Percentiles rank a stretch among this genome's conserved stretches.
Conservation (phyloP, 805 yeast genomes). For the Cyberlindnera suaveolens region DNA sequence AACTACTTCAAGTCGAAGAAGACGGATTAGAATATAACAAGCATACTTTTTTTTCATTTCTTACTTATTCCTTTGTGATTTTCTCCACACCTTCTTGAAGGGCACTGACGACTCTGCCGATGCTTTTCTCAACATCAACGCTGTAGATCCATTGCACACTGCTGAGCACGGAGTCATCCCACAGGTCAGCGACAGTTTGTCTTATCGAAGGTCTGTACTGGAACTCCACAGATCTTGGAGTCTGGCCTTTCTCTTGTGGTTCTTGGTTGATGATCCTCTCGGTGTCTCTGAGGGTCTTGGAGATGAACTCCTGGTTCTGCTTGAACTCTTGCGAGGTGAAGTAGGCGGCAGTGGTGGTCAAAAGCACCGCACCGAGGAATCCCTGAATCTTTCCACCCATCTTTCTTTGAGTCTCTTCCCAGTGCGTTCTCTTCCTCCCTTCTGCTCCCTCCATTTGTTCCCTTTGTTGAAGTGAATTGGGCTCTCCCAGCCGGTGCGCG, state of each 20-base stretch:
- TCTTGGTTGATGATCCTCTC: conserved; percentile 43
- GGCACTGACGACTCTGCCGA: conserved; percentile 8
- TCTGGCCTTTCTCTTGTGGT: conserved; percentile 30
- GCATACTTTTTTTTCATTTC: not conserved
- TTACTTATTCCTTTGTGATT: not conserved
- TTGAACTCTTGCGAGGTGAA: conserved; percentile 53
- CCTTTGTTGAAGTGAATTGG: no score
- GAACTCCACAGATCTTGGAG: conserved; percentile 37
- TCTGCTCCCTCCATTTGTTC: no score
- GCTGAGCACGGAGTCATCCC: conserved; percentile 69
- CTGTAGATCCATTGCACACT: conserved; percentile 60
- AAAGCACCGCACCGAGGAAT: conserved; percentile 53
- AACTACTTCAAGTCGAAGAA: conserved; percentile 37
- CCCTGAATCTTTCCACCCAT: conserved; percentile 51
- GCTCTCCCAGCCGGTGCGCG: no score
- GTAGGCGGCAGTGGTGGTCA: conserved; percentile 57
- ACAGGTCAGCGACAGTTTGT: conserved; percentile 68
- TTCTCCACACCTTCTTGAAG: conserved; percentile 6
- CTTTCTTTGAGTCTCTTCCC: not conserved
- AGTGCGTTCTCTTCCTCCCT: no score
- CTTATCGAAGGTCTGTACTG: conserved; percentile 39
- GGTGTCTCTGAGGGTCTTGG: conserved; percentile 41
- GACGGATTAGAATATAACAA: not conserved
- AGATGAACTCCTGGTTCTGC: conserved; percentile 39
- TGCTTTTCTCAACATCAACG: conserved; percentile 39